phyloP scores from a whole-genome alignment of 2,329 filamentous ascomycete species.

The Sclerotinia glacialis region DNA sequence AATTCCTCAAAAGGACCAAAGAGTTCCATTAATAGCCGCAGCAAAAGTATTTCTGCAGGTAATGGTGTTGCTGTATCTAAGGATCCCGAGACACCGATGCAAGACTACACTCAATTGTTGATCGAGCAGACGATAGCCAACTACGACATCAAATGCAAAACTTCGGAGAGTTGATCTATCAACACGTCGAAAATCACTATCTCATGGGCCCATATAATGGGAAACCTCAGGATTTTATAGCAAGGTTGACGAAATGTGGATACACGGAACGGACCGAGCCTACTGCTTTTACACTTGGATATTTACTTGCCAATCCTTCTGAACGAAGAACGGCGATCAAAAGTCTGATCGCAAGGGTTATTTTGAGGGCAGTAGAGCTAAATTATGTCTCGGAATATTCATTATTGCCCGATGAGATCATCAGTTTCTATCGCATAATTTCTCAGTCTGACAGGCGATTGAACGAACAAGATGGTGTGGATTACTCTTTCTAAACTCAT shows the following conservation, averaged over 20 bases:
- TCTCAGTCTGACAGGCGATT: background rate
- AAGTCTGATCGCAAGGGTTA: conserved; percentile 6
- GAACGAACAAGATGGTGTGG: background rate
- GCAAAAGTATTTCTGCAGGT: background rate
- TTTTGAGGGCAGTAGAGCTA: conserved; percentile 2
- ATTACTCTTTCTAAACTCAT: background rate
- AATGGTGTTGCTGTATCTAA: background rate
- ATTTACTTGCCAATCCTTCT: conserved; percentile 10
- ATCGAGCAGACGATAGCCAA: conserved; percentile 41
- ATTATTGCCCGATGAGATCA: conserved; percentile 13
- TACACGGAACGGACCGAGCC: conserved; percentile 8
- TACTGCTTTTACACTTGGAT: background rate
- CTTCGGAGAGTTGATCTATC: conserved; percentile 41
- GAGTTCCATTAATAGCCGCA: background rate
- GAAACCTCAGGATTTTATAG: background rate
- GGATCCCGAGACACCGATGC: background rate
- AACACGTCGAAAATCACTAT: conserved; percentile 46
- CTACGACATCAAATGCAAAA: conserved; percentile 40
- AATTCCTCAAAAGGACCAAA: background rate
- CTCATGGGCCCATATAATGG: conserved; percentile 27
- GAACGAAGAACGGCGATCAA: conserved; percentile 11
- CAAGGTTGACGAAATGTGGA: background rate
- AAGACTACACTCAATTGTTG: conserved; percentile 41
- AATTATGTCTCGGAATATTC: conserved; percentile 1
- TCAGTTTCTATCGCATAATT: background rate